Base-by-base conservation (phyloP, 2,329 filamentous ascomycete species). In the Aspergillus sp. region DNA sequence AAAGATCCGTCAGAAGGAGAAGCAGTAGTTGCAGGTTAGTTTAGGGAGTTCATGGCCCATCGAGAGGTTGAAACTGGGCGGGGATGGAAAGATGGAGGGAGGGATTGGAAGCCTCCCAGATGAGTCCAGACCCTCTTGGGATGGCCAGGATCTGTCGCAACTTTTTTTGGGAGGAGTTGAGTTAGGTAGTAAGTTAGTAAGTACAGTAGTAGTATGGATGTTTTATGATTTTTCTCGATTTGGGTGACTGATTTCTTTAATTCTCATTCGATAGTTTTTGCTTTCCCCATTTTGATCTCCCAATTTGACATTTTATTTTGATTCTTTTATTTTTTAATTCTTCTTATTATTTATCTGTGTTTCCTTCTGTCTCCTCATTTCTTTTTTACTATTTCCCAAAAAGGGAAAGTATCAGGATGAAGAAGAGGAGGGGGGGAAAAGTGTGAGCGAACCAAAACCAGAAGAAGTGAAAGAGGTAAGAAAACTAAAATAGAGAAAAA, bases 51-150 rank as follows among this genome's bases (percentile, higher is more conserved):
- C 43, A 41, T 58, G 30, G 57, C 61, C 58, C 57, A 60, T 58
- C 25, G 47, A 59, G 57, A 57, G 47, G 49, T 51, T 60, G 60
- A 57, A 60, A 63, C 61, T 55, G 58, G 61, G 56, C 51, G 30
- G 53, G 43, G 30, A 41, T 54, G 32, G 32, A 12, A 55, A 43
- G 50, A 59, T 56, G 45, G 51, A 57, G 43, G 50, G 48, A 51
- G 36, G 57, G 55, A 63, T 62, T 62, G 62, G 60, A 63, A 60
- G 50, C 49, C 36, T 52, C 57, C 36, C 30, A 30, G 60, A 53
- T 38, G 58, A 60, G 63, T 60, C 59, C 58, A 58, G 57, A 60
- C 61, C 50, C 41, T 60, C 39, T 53, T 53, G 51, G 56, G 60
- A 58, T 61, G 62, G 60, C 41, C 62, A 63, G 50, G 45, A 50